Base-by-base conservation (phyloP, 768 basidiomycete species). In the Suillus bovinus region DNA sequence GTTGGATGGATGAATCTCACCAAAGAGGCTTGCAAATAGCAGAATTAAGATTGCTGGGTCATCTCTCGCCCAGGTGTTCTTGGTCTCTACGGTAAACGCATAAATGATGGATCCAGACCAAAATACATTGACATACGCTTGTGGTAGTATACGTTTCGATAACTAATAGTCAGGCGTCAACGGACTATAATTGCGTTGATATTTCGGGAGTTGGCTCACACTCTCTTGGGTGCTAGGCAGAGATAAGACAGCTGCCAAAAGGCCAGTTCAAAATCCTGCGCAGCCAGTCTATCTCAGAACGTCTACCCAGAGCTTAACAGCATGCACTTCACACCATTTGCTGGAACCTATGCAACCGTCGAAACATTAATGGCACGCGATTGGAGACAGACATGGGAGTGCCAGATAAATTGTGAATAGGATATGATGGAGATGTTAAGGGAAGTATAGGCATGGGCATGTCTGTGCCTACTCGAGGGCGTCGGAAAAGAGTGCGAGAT, bases 21-120 rank as follows among this genome's bases (percentile, higher is more conserved):
- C 86, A 58, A 81, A 82, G 24, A 96, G 83, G 73, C 88, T 94
- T 49, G 84, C 89, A 55, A 85, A 84, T 49, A 98, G 88, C 55
- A 99, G 84, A 33, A 98, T 82, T 31, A 98, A 82, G 66, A 97
- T 94, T 31, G 96, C 96, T 24, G 96, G 96, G 72, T 99, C 96
- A 75, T 99, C 96, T 74, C 96, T 82, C 22, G 96, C 94, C 96
- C 96, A 98, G 17, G 91, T 94, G 74, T 99, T 97, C 82, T 97
- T 98, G 22, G 96, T 98, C 81, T 98, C 94, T 92, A 77, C 65
- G 44, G 47, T 53, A 41, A 66, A 42, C 39, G 50, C n/a, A 36
- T 63, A 20, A 36, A 4, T 10, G 16, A 29, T 3, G 10, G 24
- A 3, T n/a, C 42, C 3, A 0, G 20, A 11, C 11, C 49, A 47